Conservation (phyloP, 2,329 filamentous ascomycete genomes). For the Penicillium sp. region DNA sequence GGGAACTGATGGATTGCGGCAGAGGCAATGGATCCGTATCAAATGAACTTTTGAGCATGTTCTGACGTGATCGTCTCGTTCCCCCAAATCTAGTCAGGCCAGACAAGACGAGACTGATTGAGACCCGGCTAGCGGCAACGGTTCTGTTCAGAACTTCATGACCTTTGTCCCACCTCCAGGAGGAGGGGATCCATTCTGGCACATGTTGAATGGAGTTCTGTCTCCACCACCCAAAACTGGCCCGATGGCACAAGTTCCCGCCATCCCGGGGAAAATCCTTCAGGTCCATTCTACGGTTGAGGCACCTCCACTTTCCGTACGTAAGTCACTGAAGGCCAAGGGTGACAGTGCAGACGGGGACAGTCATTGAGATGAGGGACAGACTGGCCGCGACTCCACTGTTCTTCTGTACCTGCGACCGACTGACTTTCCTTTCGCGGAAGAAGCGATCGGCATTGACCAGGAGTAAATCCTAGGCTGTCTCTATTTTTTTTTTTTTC, state of each 20-base stretch:
- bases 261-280: too few species aligned
- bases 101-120: not conserved
- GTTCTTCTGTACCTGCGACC: too few species aligned
- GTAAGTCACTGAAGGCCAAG: too few species aligned
- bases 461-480: too few species aligned
- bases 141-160: slow-evolving; percentile 1
- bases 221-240: not conserved
- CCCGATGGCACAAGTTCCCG: not conserved
- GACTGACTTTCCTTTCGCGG: too few species aligned
- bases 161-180: slow-evolving; percentile 1
- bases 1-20: not conserved
- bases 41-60: not conserved
- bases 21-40: not conserved
- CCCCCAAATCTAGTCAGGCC: not conserved
- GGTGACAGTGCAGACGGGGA: too few species aligned
- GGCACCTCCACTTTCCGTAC: too few species aligned
- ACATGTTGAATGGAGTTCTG: not conserved
- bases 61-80: not conserved
- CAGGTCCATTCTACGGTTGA: too few species aligned
- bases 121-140: slow-evolving; percentile 4
- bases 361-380: too few species aligned
- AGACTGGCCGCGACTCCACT: too few species aligned
- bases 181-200: not conserved
- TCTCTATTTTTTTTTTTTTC: too few species aligned
- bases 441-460: too few species aligned